Evolutionary conservation across 257 asterid genomes (phyloP).

Genomic region (Solanum ossicruentum): DNA sequence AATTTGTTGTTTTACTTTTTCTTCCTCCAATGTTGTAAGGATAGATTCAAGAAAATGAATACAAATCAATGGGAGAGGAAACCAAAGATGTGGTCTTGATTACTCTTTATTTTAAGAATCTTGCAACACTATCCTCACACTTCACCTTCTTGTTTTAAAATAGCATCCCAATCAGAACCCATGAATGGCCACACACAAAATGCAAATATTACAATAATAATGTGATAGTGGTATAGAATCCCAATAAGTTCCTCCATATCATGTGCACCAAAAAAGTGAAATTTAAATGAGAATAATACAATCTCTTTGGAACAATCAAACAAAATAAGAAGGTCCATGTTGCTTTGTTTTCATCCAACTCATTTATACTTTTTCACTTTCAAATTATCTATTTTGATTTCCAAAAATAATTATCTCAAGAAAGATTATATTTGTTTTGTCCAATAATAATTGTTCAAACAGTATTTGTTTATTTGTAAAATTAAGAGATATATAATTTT

Average conservation of each 20-base stretch:
- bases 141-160: neutral
- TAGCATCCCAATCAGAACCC: neutral
- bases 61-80: neutral
- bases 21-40: neutral
- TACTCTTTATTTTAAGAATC: neutral
- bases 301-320: neutral
- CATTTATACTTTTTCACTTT: neutral
- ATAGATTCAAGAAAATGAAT: neutral
- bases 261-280: neutral
- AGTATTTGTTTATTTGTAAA: too few relatives aligned
- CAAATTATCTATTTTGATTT: neutral
- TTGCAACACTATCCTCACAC: neutral
- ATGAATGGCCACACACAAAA: neutral
- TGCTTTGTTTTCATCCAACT: neutral
- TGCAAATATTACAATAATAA: neutral
- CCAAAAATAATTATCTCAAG: neutral
- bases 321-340: neutral
- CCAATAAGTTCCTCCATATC: neutral
- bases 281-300: neutral
- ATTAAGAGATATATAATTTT: too few relatives aligned
- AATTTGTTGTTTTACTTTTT: neutral
- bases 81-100: neutral
- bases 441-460: too few relatives aligned
- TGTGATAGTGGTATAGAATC: neutral
- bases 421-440: neutral